Base-by-base conservation (phyloP, 805 yeast species). In the baker's yeast (Saccharomyces cerevisiae) region DNA sequence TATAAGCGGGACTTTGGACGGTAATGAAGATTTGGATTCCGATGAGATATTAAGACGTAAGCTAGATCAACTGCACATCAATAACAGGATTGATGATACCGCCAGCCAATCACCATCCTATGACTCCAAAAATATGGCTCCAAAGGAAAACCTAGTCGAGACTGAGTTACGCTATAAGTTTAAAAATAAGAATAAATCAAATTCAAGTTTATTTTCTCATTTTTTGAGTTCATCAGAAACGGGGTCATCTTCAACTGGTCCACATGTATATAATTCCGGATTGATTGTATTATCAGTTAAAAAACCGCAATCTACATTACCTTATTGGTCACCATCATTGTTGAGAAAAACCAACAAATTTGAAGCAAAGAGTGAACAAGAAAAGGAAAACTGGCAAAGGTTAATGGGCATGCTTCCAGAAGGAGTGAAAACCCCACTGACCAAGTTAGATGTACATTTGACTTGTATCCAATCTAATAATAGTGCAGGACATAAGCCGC, bases 291-390 rank as follows among this genome's bases (percentile, higher is more conserved):
- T 72, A 9, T 58, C 65, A 1, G 61, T 72, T 1, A 55, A 56
- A 2, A 56, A 70, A 30, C 76, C 76, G 21, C 62, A 67, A 47
- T 67, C 63, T 46, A 68, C 72, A 49, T 55, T 74, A 29, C 73
- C 76, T 4, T 74, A 74, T 53, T 60, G 66, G 47, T 64, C 73
- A 6, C 77, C 77, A 27, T 61, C 73, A 1, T 57, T 74, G 47
- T 60, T 74, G 27, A 64, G 67, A 49, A 73, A 72, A 54, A 66
- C 72, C 2, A 74, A 74, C 54, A 67, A 59, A 36, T 63, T 67
- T 30, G 70, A 70, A 29, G 64, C 61, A 14, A 65, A 69, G 54
- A 72, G 66, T 49, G 62, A 62, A 28, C 64, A 65, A 29, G 75
- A 73, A 49, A 65, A 65, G 52, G 73, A 70, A 41, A 73, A 73